phyloP scores from a whole-genome alignment of 2,329 filamentous ascomycete species.

The Calonectria henricotiae region DNA sequence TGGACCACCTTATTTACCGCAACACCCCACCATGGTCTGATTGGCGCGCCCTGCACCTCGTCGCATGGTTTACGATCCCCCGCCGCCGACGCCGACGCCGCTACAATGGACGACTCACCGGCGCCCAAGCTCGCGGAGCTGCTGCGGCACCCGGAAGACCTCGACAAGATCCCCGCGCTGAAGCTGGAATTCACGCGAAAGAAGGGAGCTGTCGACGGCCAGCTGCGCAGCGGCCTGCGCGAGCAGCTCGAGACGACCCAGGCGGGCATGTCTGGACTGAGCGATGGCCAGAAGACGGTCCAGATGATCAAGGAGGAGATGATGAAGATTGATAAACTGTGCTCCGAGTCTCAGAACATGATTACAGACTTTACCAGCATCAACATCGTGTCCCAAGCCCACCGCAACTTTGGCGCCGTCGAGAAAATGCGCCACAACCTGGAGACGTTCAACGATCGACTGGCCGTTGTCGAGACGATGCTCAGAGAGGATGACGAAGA shows the following conservation, averaged over 20 bases:
- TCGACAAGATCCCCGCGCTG: conserved; percentile 93
- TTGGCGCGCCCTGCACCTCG: conserved; percentile 43
- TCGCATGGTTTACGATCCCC: conserved; percentile 45
- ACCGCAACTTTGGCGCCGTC: conserved; percentile 95
- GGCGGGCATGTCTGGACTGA: conserved; percentile 89
- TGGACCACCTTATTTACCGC: conserved; percentile 3
- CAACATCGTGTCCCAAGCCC: conserved; percentile 92
- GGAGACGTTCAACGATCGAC: conserved; percentile 86
- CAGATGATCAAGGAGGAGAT: conserved; percentile 97
- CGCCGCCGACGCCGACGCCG: conserved; percentile 42
- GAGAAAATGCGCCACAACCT: conserved; percentile 94
- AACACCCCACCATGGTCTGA: conserved; percentile 52
- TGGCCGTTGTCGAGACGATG: conserved; percentile 84
- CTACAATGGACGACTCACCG: conserved; percentile 71
- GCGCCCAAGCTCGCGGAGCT: conserved; percentile 91
- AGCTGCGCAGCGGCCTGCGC: conserved; percentile 88
- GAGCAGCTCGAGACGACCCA: conserved; percentile 97
- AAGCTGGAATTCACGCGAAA: conserved; percentile 96
- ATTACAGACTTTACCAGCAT: conserved; percentile 96
- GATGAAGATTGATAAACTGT: conserved; percentile 98
- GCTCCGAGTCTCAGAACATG: conserved; percentile 97
- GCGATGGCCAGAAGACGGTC: conserved; percentile 92
- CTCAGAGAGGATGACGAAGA: conserved; percentile 88
- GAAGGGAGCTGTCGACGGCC: conserved; percentile 91
- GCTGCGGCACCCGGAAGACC: conserved; percentile 94